These are phyloP conservation scores for Penicillium maclennaniae DNA, from an alignment of 495 filamentous ascomycete genomes.

Conservation along the genomic window DNA sequence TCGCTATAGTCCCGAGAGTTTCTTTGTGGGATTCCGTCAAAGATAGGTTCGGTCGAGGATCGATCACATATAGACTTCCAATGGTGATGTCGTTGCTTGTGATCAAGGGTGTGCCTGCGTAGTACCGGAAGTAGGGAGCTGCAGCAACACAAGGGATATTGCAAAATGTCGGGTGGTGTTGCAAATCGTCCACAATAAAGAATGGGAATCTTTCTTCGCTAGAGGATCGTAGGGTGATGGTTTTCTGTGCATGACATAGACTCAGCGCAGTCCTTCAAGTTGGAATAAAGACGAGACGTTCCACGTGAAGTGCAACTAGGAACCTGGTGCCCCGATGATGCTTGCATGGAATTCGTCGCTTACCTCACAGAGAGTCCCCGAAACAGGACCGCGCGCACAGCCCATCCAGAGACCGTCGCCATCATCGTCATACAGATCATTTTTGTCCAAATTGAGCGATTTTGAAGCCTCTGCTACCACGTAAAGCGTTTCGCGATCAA, in stretches of 20 bases:
- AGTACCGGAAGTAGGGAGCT: conserved; percentile 22
- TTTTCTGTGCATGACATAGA: conserved; percentile 5
- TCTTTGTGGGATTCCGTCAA: conserved; percentile 20
- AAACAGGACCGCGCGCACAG: conserved; percentile 37
- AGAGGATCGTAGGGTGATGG: conserved; percentile 4
- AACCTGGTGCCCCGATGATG: neutral
- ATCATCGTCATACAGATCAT: conserved; percentile 23
- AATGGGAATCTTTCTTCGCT: conserved; percentile 6
- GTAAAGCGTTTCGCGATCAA: conserved; percentile 38
- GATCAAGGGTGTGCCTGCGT: conserved; percentile 25
- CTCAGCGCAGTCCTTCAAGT: neutral
- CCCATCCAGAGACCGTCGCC: conserved; percentile 48
- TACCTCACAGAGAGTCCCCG: conserved; percentile 40
- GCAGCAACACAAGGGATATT: conserved; percentile 28
- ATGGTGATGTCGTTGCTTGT: conserved; percentile 20
- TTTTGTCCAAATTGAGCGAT: conserved; percentile 39
- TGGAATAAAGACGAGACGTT: neutral
- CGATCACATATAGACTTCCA: conserved; percentile 22
- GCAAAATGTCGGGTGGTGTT: conserved; percentile 24
- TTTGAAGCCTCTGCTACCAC: conserved; percentile 48
- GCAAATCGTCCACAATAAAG: conserved; percentile 19
- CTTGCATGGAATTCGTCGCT: neutral
- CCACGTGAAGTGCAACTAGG: neutral
- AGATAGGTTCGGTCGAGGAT: conserved; percentile 17
- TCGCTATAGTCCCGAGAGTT: conserved; percentile 38